Percentiles rank a stretch among this genome's conserved stretches.
Evolutionary conservation across 139 green algal genomes (phyloP).

Genomic region (Pleodorina starrii): DNA sequence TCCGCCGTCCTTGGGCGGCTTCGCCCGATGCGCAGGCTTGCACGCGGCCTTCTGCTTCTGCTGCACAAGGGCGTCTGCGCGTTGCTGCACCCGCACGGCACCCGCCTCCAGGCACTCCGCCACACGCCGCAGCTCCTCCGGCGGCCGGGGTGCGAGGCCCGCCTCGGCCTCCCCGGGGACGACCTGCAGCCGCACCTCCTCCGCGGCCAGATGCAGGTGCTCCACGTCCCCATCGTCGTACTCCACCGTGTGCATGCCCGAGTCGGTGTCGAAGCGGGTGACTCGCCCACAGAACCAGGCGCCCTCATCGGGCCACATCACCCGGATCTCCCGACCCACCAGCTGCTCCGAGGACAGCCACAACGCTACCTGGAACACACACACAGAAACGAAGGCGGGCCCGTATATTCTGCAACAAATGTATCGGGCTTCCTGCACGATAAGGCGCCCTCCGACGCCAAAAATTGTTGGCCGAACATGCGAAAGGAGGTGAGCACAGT

Average conservation of each 20-base stretch:
- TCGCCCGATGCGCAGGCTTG: background rate
- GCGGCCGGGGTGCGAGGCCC: background rate
- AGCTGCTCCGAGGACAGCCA: slow-evolving; percentile 57
- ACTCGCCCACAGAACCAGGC: slow-evolving; percentile 78
- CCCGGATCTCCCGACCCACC: slow-evolving; percentile 66
- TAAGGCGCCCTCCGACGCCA: no score
- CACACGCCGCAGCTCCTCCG: background rate
- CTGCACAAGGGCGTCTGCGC: background rate
- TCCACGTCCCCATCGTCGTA: slow-evolving; percentile 75
- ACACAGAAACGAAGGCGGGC: no score
- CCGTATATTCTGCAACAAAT: no score
- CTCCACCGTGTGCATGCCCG: slow-evolving; percentile 67
- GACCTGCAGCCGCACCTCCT: slow-evolving; percentile 72
- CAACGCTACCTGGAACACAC: slow-evolving; percentile 47
- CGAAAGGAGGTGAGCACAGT: no score
- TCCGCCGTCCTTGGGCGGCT: background rate
- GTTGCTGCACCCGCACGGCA: background rate
- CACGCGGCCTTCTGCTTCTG: background rate
- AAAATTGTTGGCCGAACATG: no score
- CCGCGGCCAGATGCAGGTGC: slow-evolving; percentile 61
- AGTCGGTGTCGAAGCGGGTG: slow-evolving; percentile 43
- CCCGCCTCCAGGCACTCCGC: background rate
- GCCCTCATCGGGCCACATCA: slow-evolving; percentile 77
- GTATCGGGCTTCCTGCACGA: no score
- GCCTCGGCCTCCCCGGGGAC: slow-evolving; percentile 37